Conservation (phyloP, 805 yeast species). For the Metschnikowia amazonensis region DNA sequence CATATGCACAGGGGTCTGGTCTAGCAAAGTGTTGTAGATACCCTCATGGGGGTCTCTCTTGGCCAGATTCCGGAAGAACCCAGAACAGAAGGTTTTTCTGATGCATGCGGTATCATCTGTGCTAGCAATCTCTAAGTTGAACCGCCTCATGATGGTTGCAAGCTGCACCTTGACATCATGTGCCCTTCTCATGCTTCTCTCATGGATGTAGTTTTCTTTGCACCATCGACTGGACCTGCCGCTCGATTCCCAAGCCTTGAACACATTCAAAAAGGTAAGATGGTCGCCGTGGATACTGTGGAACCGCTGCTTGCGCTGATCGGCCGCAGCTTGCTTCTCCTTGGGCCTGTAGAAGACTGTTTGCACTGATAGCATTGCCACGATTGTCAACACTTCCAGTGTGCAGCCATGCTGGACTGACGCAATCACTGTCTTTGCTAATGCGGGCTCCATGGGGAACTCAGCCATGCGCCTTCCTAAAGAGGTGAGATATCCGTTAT, state of each 20-base stretch:
- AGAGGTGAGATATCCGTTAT: slow-evolving; percentile 67
- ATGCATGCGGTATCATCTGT: slow-evolving; percentile 57
- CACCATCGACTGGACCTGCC: slow-evolving; percentile 72
- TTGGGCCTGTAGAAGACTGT: slow-evolving; percentile 78
- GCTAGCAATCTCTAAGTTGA: slow-evolving; percentile 42
- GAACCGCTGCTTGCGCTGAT: slow-evolving; percentile 68
- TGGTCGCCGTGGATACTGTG: slow-evolving; percentile 81
- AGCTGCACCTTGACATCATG: slow-evolving; percentile 78
- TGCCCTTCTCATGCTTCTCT: slow-evolving; percentile 70
- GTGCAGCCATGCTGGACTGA: slow-evolving; percentile 70
- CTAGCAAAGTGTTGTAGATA: slow-evolving; percentile 55
- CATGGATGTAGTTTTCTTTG: slow-evolving; percentile 74
- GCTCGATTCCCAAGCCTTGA: slow-evolving; percentile 62
- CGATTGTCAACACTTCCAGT: slow-evolving; percentile 74
- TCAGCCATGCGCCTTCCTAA: slow-evolving; percentile 85
- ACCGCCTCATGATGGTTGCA: slow-evolving; percentile 48
- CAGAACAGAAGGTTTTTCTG: slow-evolving; percentile 61
- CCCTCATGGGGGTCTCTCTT: slow-evolving; percentile 58
- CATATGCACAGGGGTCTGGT: slow-evolving; percentile 68
- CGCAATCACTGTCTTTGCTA: slow-evolving; percentile 75
- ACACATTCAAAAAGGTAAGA: slow-evolving; percentile 75
- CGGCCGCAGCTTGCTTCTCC: slow-evolving; percentile 72
- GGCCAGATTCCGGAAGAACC: slow-evolving; percentile 64
- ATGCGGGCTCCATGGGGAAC: slow-evolving; percentile 90
- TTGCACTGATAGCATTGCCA: slow-evolving; percentile 89